phyloP scores from a whole-genome alignment of 176 grass and related monocot genomes.

The Eragrostis curvula region DNA sequence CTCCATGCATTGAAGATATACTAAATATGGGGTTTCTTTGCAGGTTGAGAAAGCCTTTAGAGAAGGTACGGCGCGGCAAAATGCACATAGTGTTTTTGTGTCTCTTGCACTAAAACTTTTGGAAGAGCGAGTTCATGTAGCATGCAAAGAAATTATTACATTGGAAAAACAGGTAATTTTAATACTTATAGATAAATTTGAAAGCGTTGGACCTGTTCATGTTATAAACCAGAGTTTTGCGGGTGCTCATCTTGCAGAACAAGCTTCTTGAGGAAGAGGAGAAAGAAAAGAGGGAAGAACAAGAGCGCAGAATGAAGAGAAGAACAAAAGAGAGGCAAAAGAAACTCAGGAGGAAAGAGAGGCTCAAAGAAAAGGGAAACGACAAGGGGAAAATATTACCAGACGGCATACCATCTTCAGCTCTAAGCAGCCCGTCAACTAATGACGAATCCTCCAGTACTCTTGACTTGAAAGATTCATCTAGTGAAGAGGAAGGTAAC shows the following conservation, averaged over 20 bases:
- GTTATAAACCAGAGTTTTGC: slow-evolving; percentile 35
- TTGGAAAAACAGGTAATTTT: slow-evolving; percentile 90
- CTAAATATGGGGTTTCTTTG: slow-evolving; percentile 36
- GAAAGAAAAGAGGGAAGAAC: slow-evolving; percentile 91
- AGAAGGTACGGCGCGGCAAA: slow-evolving; percentile 84
- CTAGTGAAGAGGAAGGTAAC: slow-evolving; percentile 57
- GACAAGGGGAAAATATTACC: slow-evolving; percentile 57
- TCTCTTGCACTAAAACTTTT: slow-evolving; percentile 75
- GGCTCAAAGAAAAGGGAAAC: slow-evolving; percentile 84
- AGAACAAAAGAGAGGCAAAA: slow-evolving; percentile 92
- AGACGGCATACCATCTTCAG: slow-evolving; percentile 33
- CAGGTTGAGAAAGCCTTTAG: slow-evolving; percentile 98
- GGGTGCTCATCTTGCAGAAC: slow-evolving; percentile 55
- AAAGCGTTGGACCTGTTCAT: not conserved
- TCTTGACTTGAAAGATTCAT: slow-evolving; percentile 51
- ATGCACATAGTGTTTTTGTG: slow-evolving; percentile 86
- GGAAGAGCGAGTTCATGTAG: slow-evolving; percentile 80
- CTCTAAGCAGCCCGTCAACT: slow-evolving; percentile 48
- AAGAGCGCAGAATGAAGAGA: slow-evolving; percentile 84
- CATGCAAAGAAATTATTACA: slow-evolving; percentile 97
- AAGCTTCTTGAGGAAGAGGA: slow-evolving; percentile 98
- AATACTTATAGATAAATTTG: slow-evolving; percentile 27
- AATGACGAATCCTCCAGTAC: slow-evolving; percentile 51
- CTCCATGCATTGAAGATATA: slow-evolving; percentile 3
- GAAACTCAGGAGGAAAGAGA: slow-evolving; percentile 94